phyloP scores from a whole-genome alignment of 768 basidiomycete genomes.

The Sporobolomyces pararoseus region DNA sequence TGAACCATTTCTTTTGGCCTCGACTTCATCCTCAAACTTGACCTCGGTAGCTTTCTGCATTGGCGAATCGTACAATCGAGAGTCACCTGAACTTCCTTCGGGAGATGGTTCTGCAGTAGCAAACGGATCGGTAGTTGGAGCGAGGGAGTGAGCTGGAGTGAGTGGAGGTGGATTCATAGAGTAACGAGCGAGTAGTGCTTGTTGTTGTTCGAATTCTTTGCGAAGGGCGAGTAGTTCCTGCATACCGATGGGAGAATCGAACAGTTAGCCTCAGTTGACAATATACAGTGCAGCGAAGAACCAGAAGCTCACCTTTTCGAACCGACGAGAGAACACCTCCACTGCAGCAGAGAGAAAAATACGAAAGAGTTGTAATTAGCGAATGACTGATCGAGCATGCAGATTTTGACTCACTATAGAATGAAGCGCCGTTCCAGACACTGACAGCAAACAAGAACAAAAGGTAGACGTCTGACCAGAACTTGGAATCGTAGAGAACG shows the following conservation, averaged over 20 bases:
- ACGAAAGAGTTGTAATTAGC: neutral
- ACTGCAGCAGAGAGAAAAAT: neutral
- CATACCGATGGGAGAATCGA: no score
- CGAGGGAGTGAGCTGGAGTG: constrained; percentile 17
- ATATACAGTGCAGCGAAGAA: no score
- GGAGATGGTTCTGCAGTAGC: neutral
- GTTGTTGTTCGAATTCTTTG: constrained; percentile 42
- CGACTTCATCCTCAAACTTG: constrained; percentile 3
- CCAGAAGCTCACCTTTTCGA: constrained; percentile 21
- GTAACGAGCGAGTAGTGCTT: constrained; percentile 24
- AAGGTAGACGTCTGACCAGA: constrained; percentile 73
- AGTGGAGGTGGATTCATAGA: constrained; percentile 14
- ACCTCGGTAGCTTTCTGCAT: constrained; percentile 3
- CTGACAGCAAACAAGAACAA: constrained; percentile 76
- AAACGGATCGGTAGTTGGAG: constrained; percentile 4
- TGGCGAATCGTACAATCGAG: constrained; percentile 11
- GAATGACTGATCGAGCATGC: neutral
- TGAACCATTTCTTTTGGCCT: neutral
- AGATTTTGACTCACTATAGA: constrained; percentile 28
- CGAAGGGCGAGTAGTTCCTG: constrained; percentile 40
- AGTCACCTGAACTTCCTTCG: neutral
- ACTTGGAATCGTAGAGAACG: constrained; percentile 71
- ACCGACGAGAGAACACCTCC: constrained; percentile 35
- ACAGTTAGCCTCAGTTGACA: neutral
- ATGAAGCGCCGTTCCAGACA: constrained; percentile 79